A percentile compares a stretch with the other conserved stretches of the same genome.
Evolutionary conservation across 2,329 filamentous ascomycete species (phyloP).

Genomic region (Sodiomyces alkalinus): DNA sequence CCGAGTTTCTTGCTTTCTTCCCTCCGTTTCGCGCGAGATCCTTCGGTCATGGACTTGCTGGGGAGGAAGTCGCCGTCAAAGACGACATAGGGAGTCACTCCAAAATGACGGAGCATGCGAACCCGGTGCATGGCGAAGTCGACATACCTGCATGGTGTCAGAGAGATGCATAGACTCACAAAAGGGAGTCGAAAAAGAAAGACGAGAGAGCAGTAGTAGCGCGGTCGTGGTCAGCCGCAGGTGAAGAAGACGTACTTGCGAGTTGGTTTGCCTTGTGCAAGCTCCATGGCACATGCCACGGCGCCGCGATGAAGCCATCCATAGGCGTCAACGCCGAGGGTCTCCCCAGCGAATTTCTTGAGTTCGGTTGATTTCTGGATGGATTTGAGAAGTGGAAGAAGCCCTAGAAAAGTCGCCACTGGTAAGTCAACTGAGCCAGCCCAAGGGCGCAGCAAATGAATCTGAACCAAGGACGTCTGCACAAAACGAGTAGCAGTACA

Average conservation of each 20-base stretch:
- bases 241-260: slow-evolving; percentile 48
- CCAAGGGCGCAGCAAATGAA: not conserved
- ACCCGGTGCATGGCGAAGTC: slow-evolving; percentile 84
- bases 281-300: slow-evolving; percentile 76
- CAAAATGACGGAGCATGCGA: slow-evolving; percentile 86
- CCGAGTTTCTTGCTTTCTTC: slow-evolving; percentile 64
- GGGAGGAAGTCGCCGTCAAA: slow-evolving; percentile 94
- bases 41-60: slow-evolving; percentile 81
- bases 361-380: slow-evolving; percentile 82
- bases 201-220: not conserved
- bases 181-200: not conserved
- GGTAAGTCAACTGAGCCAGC: too few species aligned
- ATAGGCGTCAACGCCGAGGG: slow-evolving; percentile 90
- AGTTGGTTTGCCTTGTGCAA: slow-evolving; percentile 78
- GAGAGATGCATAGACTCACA: too few species aligned
- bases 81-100: slow-evolving; percentile 84
- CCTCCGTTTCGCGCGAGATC: slow-evolving; percentile 56
- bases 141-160: slow-evolving; percentile 50
- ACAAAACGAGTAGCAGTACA: too few species aligned
- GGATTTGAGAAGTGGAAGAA: slow-evolving; percentile 85
- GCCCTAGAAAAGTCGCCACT: too few species aligned
- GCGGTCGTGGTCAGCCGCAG: slow-evolving; percentile 1
- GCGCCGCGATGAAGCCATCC: slow-evolving; percentile 95
- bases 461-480: not conserved
- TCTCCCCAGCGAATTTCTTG: slow-evolving; percentile 76